Evolutionary conservation across 2,329 filamentous ascomycete species (phyloP).

Genomic region (Colletotrichum sp.): DNA sequence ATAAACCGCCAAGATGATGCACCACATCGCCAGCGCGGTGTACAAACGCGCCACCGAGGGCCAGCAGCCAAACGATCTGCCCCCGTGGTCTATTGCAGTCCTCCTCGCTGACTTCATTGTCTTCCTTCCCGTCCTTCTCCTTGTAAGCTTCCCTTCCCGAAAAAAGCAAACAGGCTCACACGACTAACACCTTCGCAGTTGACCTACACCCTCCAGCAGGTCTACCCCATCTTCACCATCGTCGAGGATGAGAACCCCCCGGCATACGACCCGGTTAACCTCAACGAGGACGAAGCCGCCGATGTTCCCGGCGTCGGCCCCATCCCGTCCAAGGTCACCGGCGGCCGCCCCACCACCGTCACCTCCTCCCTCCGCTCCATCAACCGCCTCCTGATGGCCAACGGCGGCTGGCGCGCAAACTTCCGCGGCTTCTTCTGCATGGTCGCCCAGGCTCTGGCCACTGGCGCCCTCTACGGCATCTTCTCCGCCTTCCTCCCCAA

Average conservation of each 20-base stretch:
- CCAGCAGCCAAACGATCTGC: slow-evolving; percentile 32
- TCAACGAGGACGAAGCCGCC: slow-evolving; percentile 43
- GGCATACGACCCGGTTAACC: slow-evolving; percentile 56
- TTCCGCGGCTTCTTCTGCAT: slow-evolving; percentile 71
- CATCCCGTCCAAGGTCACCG: slow-evolving; percentile 27
- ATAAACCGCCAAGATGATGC: background rate
- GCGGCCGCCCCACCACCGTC: slow-evolving; percentile 41
- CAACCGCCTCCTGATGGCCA: slow-evolving; percentile 60
- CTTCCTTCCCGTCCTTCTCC: slow-evolving; percentile 48
- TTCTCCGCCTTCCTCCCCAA: slow-evolving; percentile 49
- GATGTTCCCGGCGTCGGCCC: slow-evolving; percentile 29
- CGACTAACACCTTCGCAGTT: slow-evolving; percentile 36
- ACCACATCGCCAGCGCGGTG: slow-evolving; percentile 2
- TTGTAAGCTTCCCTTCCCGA: slow-evolving; percentile 37
- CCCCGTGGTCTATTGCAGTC: slow-evolving; percentile 44
- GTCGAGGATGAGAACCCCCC: slow-evolving; percentile 63
- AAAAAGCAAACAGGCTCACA: background rate
- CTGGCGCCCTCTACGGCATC: slow-evolving; percentile 43
- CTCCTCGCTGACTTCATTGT: slow-evolving; percentile 45
- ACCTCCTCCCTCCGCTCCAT: slow-evolving; percentile 58
- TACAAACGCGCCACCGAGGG: slow-evolving; percentile 39
- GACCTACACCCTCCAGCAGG: slow-evolving; percentile 53
- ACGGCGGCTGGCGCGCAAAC: slow-evolving; percentile 67
- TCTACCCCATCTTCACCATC: slow-evolving; percentile 62
- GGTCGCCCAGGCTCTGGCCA: slow-evolving; percentile 41